These are phyloP conservation scores for Mrakiaceae sp. DNA, from an alignment of 1,284 basidiomycete genomes.

Conservation along the genomic window DNA sequence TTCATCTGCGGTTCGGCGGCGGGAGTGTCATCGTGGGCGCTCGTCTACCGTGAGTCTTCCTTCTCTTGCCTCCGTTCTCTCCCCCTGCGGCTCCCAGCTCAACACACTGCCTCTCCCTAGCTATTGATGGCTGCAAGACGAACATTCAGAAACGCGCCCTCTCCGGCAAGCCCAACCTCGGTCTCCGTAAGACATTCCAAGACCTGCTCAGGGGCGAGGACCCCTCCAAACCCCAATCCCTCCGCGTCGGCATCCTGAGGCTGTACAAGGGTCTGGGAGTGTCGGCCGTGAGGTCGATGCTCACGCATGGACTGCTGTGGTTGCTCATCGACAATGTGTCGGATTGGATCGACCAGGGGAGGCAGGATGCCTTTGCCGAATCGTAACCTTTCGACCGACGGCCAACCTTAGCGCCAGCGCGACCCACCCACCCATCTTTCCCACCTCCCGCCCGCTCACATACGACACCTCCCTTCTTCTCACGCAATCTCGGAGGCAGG, in stretches of 20 bases:
- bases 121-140: slow-evolving; percentile 63
- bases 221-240: slow-evolving; percentile 54
- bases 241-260: slow-evolving; percentile 55
- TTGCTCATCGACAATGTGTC: slow-evolving; percentile 16
- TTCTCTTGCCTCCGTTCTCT: background rate
- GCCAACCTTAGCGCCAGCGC: no score
- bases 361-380: no score
- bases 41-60: slow-evolving; percentile 26
- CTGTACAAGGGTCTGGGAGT: slow-evolving; percentile 70
- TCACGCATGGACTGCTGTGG: slow-evolving; percentile 16
- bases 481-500: no score
- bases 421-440: no score
- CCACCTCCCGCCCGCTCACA: no score
- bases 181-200: slow-evolving; percentile 57
- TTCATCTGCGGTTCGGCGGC: slow-evolving; percentile 74
- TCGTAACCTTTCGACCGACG: no score
- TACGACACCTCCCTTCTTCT: no score
- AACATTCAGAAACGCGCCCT: slow-evolving; percentile 81
- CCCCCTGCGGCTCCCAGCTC: background rate
- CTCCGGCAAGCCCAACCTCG: slow-evolving; percentile 56
- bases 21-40: slow-evolving; percentile 53
- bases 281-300: slow-evolving; percentile 18
- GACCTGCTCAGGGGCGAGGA: slow-evolving; percentile 69
- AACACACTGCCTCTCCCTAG: background rate
- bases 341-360: background rate